These are phyloP conservation scores for Hanseniaspora osmophila DNA, from an alignment of 805 yeast genomes.

Conservation along the genomic window DNA sequence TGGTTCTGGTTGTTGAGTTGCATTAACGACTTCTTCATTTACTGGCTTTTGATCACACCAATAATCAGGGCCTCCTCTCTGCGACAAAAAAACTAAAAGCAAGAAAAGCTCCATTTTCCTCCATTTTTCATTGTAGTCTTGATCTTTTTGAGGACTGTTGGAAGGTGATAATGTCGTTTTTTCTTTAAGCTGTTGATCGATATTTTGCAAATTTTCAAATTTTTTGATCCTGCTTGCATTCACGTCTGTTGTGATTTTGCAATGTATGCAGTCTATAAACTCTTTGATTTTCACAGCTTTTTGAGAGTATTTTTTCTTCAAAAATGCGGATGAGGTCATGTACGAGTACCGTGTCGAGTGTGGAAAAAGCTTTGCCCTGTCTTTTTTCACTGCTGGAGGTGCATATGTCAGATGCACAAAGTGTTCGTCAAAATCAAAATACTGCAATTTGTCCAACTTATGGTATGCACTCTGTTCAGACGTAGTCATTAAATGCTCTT, in stretches of 20 bases:
- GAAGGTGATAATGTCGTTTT: conserved; percentile 6
- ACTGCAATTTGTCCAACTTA: background rate
- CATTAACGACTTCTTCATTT: background rate
- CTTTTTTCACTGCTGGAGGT: background rate
- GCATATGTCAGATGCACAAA: background rate
- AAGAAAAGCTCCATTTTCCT: conserved; percentile 19
- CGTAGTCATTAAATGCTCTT: background rate
- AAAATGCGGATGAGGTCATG: conserved; percentile 7
- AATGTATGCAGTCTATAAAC: conserved; percentile 20
- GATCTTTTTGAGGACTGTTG: conserved; percentile 8
- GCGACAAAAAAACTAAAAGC: conserved; percentile 19
- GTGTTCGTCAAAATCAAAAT: background rate
- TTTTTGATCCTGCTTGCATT: conserved; percentile 3
- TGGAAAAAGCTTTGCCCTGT: background rate
- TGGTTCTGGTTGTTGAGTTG: background rate
- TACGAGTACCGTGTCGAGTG: background rate
- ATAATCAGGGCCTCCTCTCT: conserved; percentile 24
- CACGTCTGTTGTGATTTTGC: conserved; percentile 18
- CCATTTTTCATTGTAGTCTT: conserved; percentile 16
- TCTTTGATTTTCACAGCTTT: conserved; percentile 18
- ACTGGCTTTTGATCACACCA: conserved; percentile 17
- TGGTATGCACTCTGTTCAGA: background rate
- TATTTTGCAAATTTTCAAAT: background rate
- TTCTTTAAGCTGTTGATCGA: conserved; percentile 3
- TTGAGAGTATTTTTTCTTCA: conserved; percentile 21